Conservation (phyloP, 768 basidiomycete genomes). For the Amanita rubescens region DNA sequence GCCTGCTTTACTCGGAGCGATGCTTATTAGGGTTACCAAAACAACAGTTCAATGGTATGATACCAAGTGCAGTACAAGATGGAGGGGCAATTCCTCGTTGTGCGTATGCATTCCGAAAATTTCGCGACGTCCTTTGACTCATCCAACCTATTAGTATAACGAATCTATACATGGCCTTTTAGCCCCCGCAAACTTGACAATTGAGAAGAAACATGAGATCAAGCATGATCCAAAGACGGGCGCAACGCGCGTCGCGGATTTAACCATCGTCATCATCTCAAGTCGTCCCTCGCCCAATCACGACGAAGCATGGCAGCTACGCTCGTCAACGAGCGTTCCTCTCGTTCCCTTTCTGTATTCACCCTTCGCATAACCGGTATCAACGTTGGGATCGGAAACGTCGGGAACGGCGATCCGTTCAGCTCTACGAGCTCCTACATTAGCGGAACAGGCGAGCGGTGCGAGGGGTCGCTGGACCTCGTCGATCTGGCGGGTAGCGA, state of each 20-base stretch:
- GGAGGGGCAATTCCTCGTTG: constrained; percentile 92
- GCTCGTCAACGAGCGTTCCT: constrained; percentile 91
- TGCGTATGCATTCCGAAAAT: constrained; percentile 26
- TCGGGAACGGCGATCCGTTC: constrained; percentile 1
- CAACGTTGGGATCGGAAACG: constrained; percentile 34
- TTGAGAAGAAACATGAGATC: constrained; percentile 90
- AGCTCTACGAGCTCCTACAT: constrained; percentile 12
- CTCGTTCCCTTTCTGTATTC: constrained; percentile 93
- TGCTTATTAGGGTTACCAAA: constrained; percentile 31
- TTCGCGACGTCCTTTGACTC: constrained; percentile 4
- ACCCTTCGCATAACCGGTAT: constrained; percentile 90
- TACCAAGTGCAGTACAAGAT: constrained; percentile 89
- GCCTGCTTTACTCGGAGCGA: no score
- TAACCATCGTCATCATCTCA: constrained; percentile 72
- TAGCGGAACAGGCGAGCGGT: constrained; percentile 57
- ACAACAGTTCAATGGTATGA: constrained; percentile 77
- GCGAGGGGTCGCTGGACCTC: no score
- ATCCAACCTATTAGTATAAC: constrained; percentile 62
- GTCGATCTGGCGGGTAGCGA: no score
- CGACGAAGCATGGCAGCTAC: constrained; percentile 87
- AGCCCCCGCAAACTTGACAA: no score
- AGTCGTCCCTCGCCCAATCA: constrained; percentile 70
- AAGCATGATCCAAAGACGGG: no score
- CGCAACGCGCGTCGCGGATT: constrained; percentile 75
- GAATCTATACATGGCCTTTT: constrained; percentile 96